phyloP scores from a whole-genome alignment of 768 basidiomycete genomes.

The Lentinula raphanica region DNA sequence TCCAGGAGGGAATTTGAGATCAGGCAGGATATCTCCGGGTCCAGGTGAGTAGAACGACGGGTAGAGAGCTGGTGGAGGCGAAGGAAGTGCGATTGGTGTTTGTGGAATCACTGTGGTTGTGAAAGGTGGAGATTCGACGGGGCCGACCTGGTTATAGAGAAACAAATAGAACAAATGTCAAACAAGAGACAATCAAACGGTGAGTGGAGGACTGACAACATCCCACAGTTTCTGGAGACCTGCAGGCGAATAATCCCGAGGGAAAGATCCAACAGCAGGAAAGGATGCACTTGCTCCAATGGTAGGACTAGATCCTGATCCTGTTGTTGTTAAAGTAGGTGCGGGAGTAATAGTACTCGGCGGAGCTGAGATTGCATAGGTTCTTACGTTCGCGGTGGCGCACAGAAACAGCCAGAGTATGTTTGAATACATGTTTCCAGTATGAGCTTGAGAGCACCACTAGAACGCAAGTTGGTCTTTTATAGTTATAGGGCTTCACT shows the following conservation, averaged over 20 bases:
- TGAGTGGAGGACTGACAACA: conserved; percentile 24
- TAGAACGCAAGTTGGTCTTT: too few species aligned
- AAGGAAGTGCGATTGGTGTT: conserved; percentile 33
- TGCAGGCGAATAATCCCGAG: conserved; percentile 32
- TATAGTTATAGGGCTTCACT: too few species aligned
- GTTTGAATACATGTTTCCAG: too few species aligned
- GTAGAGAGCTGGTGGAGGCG: conserved; percentile 39
- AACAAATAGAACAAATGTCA: neutral
- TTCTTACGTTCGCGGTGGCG: too few species aligned
- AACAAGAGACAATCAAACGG: too few species aligned
- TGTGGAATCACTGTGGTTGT: conserved; percentile 38
- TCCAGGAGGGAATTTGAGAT: conserved; percentile 39
- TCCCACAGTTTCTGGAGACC: conserved; percentile 38
- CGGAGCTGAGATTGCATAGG: too few species aligned
- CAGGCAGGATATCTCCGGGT: conserved; percentile 38
- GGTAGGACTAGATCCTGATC: neutral
- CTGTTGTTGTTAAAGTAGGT: neutral
- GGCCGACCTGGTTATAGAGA: conserved; percentile 30
- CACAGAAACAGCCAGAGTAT: too few species aligned
- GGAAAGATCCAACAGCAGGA: conserved; percentile 36
- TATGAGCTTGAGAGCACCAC: too few species aligned
- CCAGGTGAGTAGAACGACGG: conserved; percentile 40
- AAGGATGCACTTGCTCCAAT: conserved; percentile 15
- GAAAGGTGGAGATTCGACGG: conserved; percentile 38
- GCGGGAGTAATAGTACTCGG: neutral